Conservation (phyloP, 2,329 filamentous ascomycete genomes). For the Fusarium penzigii region DNA sequence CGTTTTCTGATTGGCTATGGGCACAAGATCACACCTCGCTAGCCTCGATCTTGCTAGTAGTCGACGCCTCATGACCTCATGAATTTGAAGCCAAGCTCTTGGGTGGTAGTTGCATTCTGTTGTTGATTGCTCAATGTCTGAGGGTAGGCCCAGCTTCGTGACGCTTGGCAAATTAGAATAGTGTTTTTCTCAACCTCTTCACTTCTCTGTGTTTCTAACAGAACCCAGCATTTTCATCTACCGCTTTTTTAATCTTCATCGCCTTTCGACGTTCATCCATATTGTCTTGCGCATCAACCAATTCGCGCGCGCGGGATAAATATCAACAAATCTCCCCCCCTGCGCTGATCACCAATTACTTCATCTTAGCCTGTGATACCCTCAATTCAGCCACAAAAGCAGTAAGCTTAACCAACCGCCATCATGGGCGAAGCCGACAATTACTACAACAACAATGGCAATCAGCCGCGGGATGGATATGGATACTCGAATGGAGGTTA, state of each 20-base stretch:
- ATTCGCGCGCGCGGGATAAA: not conserved
- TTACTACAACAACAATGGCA: conserved; percentile 31
- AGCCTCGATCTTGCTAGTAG: not conserved
- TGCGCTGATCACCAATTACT: conserved; percentile 12
- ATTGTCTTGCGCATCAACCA: not conserved
- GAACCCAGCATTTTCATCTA: not conserved
- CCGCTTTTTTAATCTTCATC: not conserved
- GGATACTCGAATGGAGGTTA: conserved; percentile 20
- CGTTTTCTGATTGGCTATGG: not conserved
- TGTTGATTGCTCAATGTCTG: no score
- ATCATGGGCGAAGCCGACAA: conserved; percentile 39
- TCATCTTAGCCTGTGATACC: not conserved
- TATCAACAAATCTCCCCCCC: not conserved
- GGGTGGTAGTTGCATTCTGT: not conserved
- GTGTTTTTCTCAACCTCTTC: not conserved
- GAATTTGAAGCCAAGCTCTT: not conserved
- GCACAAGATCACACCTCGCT: not conserved
- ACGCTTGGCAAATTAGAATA: not conserved
- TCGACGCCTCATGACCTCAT: not conserved
- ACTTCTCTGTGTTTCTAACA: not conserved
- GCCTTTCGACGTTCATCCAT: not conserved
- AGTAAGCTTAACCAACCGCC: conserved; percentile 4
- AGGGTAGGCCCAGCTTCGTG: not conserved
- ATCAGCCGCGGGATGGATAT: conserved; percentile 8
- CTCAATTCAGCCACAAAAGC: not conserved